Evolutionary conservation across 768 basidiomycete genomes (phyloP), one percentile per base, ranked within the genome.

Genomic region (Suillus occidentalis): DNA sequence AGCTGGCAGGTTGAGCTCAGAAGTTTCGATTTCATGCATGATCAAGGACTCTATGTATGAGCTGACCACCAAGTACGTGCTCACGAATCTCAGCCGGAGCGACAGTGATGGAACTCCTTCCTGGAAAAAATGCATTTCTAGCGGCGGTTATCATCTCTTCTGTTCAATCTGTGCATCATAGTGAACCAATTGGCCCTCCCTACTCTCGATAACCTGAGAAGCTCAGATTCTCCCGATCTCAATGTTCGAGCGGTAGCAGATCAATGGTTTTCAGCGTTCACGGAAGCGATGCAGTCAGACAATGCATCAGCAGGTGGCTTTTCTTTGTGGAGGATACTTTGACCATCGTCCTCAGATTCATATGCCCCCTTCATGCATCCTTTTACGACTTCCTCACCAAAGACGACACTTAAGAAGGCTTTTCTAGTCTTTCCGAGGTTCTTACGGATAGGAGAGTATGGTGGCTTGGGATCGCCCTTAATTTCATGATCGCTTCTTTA

Each of bases 191-290:
- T 59, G 10, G 6, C 31, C n/a, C 69, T 74, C 60, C 73, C 73
- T 28, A 74, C 73, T 39, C 70, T 74, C 22, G 63, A 63, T 4
- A 65, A 22, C 53, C 72, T 76, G 1, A 64, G 75, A 25, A 69
- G 66, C 25, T 50, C 64, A 52, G 53, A 77, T 40, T 72, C 77
- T 20, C 66, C 72, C 7, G 72, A 78, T 42, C 66, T 83, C 56
- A 77, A 84, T 52, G 77, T 76, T 1, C 67, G 66, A 13, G 67
- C 71, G 2, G 67, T 84, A 43, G 82, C 76, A 6, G 60, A 72
- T 14, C 71, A 68, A 49, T 86, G 85, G 85, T 76, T 84, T 61
- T 47, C 68, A n/a, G 69, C 73, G 7, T 83, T 86, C 68, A 39
- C 69, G 16, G 68, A 72, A 60, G 73, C 72, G 39, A 70, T 80